A percentile compares a stretch with the other conserved stretches of the same genome.
Evolutionary conservation across 495 filamentous ascomycete species (phyloP).

Genomic region (Pyrenopolyporus hunteri): DNA sequence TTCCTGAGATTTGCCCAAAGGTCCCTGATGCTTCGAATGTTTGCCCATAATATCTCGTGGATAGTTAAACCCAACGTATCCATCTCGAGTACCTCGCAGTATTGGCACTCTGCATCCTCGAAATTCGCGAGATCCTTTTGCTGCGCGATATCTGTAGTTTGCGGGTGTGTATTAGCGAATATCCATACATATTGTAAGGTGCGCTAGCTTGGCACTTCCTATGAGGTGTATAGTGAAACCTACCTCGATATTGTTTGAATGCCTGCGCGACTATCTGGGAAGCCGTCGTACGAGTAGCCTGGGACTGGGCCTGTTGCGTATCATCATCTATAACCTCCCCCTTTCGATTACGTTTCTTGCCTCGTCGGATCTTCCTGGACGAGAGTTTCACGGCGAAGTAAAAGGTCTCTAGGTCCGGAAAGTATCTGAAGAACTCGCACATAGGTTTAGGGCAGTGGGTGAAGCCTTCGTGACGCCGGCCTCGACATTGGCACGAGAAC

Average conservation of each 20-base stretch:
- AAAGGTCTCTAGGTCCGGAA: conserved; percentile 31
- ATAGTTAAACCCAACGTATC: not conserved
- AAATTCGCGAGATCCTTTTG: not conserved
- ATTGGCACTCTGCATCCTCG: not conserved
- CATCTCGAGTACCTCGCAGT: conserved; percentile 7
- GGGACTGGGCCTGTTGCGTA: not conserved
- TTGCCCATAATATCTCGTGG: not conserved
- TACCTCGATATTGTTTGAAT: conserved; percentile 4
- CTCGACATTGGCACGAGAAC: not conserved
- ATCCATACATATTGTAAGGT: not conserved
- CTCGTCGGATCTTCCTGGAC: not conserved
- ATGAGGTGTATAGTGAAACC: not conserved
- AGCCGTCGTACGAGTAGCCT: not conserved
- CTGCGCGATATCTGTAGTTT: conserved; percentile 1
- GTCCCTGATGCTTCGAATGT: not conserved
- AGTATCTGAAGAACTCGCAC: conserved; percentile 23
- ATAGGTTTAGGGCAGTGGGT: conserved; percentile 23
- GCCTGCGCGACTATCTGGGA: not conserved
- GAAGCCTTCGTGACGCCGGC: not conserved
- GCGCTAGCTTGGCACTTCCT: not conserved
- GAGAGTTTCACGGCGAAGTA: conserved; percentile 31
- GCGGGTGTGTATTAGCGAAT: conserved; percentile 7
- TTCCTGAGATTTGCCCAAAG: not conserved
- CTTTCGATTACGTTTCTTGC: not conserved
- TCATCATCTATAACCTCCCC: not conserved